Conservation (phyloP, 2,329 filamentous ascomycete genomes). For the Colletotrichum trifolii region DNA sequence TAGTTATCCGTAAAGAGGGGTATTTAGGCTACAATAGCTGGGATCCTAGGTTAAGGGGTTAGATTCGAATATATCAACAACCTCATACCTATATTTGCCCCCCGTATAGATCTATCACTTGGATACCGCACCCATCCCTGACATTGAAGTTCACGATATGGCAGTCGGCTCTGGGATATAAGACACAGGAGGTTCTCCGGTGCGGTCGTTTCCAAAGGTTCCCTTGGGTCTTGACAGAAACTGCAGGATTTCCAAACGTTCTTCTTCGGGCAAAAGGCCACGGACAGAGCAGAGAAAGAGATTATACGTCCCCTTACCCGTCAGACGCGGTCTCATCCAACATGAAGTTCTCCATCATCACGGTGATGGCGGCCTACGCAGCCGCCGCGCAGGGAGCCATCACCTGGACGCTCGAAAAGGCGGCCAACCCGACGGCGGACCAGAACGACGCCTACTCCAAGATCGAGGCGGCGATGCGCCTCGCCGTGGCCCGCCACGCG, state of each 20-base stretch:
- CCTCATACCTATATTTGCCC: too few species aligned
- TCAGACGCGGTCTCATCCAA: not conserved
- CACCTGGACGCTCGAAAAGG: constrained; percentile 51
- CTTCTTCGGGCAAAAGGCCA: not conserved
- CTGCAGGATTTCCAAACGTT: not conserved
- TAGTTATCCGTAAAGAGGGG: too few species aligned
- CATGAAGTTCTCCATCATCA: constrained; percentile 42
- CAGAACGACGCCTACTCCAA: constrained; percentile 54
- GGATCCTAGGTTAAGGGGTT: too few species aligned
- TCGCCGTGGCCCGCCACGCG: constrained; percentile 54
- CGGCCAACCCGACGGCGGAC: constrained; percentile 53
- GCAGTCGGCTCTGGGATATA: constrained; percentile 11
- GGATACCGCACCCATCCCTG: too few species aligned
- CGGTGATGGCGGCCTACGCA: constrained; percentile 43
- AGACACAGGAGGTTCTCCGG: not conserved
- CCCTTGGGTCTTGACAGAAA: too few species aligned
- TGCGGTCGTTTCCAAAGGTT: not conserved
- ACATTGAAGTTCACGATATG: not conserved
- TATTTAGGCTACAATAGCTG: too few species aligned
- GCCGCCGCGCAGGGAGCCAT: constrained; percentile 49
- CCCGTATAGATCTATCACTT: too few species aligned
- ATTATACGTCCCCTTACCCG: not conserved
- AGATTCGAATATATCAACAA: too few species aligned
- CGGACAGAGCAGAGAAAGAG: not conserved
- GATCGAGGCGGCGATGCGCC: constrained; percentile 55